phyloP scores from a whole-genome alignment of 1,284 basidiomycete species.

The Cutaneotrichosporon sp. region DNA sequence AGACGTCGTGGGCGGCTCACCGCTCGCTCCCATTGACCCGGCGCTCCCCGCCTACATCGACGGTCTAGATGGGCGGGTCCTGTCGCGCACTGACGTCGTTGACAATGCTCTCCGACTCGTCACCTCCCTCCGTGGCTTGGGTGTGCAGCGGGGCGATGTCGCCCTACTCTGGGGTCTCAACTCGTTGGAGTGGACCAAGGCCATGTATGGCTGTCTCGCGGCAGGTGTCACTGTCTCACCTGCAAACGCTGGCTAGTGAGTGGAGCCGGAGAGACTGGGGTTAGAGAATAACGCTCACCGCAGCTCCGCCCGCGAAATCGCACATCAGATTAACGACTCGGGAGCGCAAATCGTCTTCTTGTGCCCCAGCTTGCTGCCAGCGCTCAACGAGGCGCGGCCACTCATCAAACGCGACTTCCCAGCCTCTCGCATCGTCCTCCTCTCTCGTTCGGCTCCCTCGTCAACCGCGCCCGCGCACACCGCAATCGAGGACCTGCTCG shows the following conservation, averaged over 20 bases:
- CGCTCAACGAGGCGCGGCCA: conserved; percentile 26
- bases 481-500: neutral
- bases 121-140: conserved; percentile 51
- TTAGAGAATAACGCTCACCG: neutral
- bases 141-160: conserved; percentile 34
- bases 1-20: neutral
- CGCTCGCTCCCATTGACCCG: conserved; percentile 30
- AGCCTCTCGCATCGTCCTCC: conserved; percentile 10
- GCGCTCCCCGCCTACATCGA: conserved; percentile 61
- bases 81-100: conserved; percentile 59
- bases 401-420: conserved; percentile 13
- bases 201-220: conserved; percentile 54
- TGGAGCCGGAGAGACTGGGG: neutral
- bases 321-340: conserved; percentile 53
- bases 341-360: conserved; percentile 56
- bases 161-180: conserved; percentile 52
- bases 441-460: conserved; percentile 6
- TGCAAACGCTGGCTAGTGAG: conserved; percentile 42
- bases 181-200: conserved; percentile 54
- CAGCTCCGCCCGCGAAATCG: conserved; percentile 33
- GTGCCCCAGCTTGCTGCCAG: conserved; percentile 54
- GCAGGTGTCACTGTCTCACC: conserved; percentile 34
- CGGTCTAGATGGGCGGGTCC: conserved; percentile 55
- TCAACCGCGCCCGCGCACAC: conserved; percentile 4
- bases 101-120: conserved; percentile 58